A percentile compares a stretch with the other conserved stretches of the same genome.
These are phyloP conservation scores for Trichoderma afroharzianum DNA, from an alignment of 2,329 filamentous ascomycete genomes.

Conservation along the genomic window DNA sequence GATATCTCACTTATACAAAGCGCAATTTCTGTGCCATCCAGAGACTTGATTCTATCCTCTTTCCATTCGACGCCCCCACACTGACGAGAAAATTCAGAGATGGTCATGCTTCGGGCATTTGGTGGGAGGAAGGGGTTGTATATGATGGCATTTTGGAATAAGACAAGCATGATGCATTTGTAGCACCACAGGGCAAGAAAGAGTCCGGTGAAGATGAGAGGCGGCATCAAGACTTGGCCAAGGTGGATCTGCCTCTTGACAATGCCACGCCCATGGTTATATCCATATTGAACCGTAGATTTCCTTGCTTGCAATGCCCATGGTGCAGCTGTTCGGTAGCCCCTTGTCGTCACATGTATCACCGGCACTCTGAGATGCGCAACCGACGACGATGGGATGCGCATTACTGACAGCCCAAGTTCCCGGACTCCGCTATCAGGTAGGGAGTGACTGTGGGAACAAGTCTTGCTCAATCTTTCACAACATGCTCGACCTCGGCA, in stretches of 20 bases:
- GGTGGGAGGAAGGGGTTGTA: slow-evolving; percentile 76
- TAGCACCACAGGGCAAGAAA: slow-evolving; percentile 61
- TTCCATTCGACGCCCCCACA: slow-evolving; percentile 64
- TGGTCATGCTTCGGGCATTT: slow-evolving; percentile 63
- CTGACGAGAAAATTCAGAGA: slow-evolving; percentile 57
- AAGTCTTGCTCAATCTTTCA: not conserved
- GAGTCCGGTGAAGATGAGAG: slow-evolving; percentile 62
- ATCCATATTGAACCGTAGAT: not conserved
- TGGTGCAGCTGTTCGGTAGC: not conserved
- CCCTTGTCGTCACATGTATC: not conserved
- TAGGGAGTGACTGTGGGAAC: not conserved
- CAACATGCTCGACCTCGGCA: not conserved
- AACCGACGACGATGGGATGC: not conserved
- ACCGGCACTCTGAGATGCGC: not conserved
- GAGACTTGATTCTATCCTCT: slow-evolving; percentile 56
- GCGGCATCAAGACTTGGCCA: slow-evolving; percentile 54
- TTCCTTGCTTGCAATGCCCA: not conserved
- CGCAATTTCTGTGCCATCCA: slow-evolving; percentile 63
- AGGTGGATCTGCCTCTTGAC: slow-evolving; percentile 29
- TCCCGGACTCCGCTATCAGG: slow-evolving; percentile 4
- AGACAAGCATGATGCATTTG: slow-evolving; percentile 69
- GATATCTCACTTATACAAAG: slow-evolving; percentile 51
- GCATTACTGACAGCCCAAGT: not conserved
- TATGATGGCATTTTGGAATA: slow-evolving; percentile 78
- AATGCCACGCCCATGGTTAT: not conserved